Conservation (phyloP, 1,284 basidiomycete species). For the Puccinia hordei region DNA sequence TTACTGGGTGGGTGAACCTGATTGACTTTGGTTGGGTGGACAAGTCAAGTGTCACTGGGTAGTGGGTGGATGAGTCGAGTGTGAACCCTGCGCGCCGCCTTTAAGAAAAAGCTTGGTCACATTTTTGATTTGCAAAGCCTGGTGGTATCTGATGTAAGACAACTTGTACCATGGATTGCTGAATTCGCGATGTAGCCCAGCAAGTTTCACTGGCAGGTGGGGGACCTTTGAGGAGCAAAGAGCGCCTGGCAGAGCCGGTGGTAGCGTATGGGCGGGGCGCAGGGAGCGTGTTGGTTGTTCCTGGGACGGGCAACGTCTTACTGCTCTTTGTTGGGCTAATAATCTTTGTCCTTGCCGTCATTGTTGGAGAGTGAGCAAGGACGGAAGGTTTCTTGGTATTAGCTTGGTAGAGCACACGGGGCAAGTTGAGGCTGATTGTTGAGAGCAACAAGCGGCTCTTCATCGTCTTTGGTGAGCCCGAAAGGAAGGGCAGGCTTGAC, state of each 20-base stretch:
- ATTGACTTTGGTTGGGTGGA: no score
- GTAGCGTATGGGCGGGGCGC: not conserved
- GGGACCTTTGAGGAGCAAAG: not conserved
- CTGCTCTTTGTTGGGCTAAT: not conserved
- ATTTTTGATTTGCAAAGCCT: no score
- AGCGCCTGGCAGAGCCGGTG: not conserved
- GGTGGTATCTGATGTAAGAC: no score
- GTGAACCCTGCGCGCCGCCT: no score
- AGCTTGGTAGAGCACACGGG: not conserved
- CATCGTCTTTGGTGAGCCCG: slow-evolving; percentile 28
- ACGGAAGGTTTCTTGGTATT: not conserved
- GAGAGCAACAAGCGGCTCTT: slow-evolving; percentile 26
- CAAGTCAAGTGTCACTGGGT: no score
- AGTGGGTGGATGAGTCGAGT: no score
- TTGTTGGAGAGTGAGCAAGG: not conserved
- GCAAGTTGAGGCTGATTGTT: not conserved
- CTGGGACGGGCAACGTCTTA: not conserved
- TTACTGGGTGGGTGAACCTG: no score
- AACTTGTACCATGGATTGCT: no score
- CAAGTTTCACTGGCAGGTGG: no score
- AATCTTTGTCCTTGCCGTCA: not conserved
- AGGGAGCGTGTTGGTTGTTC: not conserved
- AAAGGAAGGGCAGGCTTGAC: not conserved
- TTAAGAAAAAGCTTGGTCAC: no score
- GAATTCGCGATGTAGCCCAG: no score